Conservation (phyloP, 306 rosid species). For the Sicyos baderoa region DNA sequence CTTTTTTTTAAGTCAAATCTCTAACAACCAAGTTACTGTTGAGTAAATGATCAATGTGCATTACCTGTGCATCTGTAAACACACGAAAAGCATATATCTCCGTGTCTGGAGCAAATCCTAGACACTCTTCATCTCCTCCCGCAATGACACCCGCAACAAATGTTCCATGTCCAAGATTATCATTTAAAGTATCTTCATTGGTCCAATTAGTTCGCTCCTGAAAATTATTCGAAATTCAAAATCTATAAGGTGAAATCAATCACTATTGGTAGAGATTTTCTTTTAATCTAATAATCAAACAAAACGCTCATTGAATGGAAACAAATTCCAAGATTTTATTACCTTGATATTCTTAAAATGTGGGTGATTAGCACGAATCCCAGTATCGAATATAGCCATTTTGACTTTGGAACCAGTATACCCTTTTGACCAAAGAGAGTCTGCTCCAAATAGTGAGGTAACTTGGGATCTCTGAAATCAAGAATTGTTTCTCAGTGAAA, state of each 20-base stretch:
- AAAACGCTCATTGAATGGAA: background rate
- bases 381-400: constrained; percentile 97
- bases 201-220: constrained; percentile 99
- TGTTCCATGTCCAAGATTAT: constrained; percentile 97
- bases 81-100: constrained; percentile 98
- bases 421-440: constrained; percentile 69
- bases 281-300: background rate
- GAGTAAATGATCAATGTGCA: constrained; percentile 36
- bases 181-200: constrained; percentile 79
- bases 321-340: constrained; percentile 7
- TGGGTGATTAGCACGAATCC: constrained; percentile 87
- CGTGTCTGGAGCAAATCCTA: constrained; percentile 94
- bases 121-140: constrained; percentile 78
- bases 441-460: constrained; percentile 87
- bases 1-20: constrained; percentile 11
- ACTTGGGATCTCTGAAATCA: constrained; percentile 72
- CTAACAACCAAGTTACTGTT: background rate
- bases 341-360: constrained; percentile 94
- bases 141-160: constrained; percentile 97
- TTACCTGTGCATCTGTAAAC: constrained; percentile 99
- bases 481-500: constrained; percentile 21
- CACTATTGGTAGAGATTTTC: background rate
- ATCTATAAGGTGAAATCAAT: constrained; percentile 15
- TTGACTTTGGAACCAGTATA: constrained; percentile 79
- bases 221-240: constrained; percentile 22